These are phyloP conservation scores for Fusarium domesticum DNA, from an alignment of 2,329 filamentous ascomycete species.

Conservation along the genomic window DNA sequence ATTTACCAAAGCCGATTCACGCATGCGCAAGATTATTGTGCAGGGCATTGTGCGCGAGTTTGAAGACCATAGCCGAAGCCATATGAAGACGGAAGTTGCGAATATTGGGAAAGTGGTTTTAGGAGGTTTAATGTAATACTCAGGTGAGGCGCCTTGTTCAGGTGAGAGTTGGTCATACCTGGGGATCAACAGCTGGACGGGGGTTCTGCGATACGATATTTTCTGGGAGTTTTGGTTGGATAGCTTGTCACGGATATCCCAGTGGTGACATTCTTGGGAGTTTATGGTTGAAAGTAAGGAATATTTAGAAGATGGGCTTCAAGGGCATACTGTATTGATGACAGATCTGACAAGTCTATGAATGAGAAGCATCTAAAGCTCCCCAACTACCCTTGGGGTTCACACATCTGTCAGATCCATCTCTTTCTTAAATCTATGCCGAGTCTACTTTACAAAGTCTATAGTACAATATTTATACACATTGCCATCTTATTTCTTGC, in stretches of 20 bases:
- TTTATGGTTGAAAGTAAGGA: too few relatives aligned
- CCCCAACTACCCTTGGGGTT: too few relatives aligned
- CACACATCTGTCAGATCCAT: too few relatives aligned
- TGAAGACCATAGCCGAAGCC: constrained; percentile 76
- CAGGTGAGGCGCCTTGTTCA: neutral
- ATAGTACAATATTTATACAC: constrained; percentile 6
- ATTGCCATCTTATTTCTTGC: constrained; percentile 5
- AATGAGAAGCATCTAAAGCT: too few relatives aligned
- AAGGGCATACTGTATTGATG: too few relatives aligned
- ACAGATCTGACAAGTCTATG: too few relatives aligned
- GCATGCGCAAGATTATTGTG: constrained; percentile 83
- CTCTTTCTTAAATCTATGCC: neutral
- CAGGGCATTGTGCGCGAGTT: constrained; percentile 87
- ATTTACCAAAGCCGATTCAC: constrained; percentile 85
- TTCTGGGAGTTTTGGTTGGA: constrained; percentile 22
- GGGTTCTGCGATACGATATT: constrained; percentile 4
- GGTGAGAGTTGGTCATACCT: neutral
- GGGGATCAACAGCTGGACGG: neutral
- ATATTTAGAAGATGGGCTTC: too few relatives aligned
- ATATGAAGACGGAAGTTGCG: constrained; percentile 76
- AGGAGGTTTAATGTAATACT: constrained; percentile 69
- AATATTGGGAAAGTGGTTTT: constrained; percentile 87
- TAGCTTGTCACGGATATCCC: constrained; percentile 20
- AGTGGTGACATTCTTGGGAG: constrained; percentile 19
- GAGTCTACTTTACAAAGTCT: constrained; percentile 12